Percentiles rank a stretch among this genome's conserved stretches.
Evolutionary conservation across 2,329 filamentous ascomycete species (phyloP).

Genomic region (Aspergillus aculeatinus): DNA sequence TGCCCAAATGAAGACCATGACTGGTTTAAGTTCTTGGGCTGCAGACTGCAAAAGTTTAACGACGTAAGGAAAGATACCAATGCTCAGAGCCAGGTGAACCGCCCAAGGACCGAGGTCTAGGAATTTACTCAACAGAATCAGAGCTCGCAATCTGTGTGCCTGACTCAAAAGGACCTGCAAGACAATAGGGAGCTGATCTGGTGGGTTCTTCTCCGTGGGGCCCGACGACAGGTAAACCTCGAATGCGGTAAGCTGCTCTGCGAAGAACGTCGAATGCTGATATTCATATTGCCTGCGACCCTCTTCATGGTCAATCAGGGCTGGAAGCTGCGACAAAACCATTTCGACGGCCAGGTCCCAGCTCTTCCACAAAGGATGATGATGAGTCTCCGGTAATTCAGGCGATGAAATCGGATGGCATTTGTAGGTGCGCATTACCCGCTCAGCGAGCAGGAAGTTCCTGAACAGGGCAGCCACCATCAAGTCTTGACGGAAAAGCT

Average conservation of each 20-base stretch:
- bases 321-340: constrained; percentile 84
- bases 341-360: constrained; percentile 98
- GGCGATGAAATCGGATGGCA: constrained; percentile 93
- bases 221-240: constrained; percentile 89
- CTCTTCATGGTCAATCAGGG: constrained; percentile 75
- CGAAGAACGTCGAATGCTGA: constrained; percentile 92
- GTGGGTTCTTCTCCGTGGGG: constrained; percentile 79
- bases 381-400: constrained; percentile 87
- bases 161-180: constrained; percentile 94
- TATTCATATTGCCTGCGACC: constrained; percentile 80
- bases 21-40: constrained; percentile 88
- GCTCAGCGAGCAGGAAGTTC: constrained; percentile 90
- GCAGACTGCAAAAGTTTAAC: constrained; percentile 94
- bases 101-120: constrained; percentile 96
- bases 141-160: constrained; percentile 83
- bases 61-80: constrained; percentile 99
- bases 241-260: constrained; percentile 94
- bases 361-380: constrained; percentile 93
- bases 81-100: constrained; percentile 94
- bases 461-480: constrained; percentile 98
- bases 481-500: constrained; percentile 93
- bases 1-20: constrained; percentile 99
- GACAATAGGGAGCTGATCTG: constrained; percentile 93
- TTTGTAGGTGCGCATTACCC: constrained; percentile 94
- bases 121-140: constrained; percentile 90